Evolutionary conservation across 75 land plant genomes (phyloP).

Genomic region (Cupressus sempervirens): DNA sequence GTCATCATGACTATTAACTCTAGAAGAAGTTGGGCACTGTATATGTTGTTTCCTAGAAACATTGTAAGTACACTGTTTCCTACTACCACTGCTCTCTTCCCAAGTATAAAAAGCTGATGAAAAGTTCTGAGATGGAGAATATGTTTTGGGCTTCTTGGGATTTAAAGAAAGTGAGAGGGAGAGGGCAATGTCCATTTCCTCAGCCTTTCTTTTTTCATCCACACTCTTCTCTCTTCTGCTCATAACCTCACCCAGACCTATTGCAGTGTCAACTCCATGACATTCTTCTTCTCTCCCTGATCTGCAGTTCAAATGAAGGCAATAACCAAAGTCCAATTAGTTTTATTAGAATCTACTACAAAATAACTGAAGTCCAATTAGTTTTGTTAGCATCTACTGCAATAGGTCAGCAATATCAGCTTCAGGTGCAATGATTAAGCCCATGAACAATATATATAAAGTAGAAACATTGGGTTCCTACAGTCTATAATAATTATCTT

Average conservation of each 20-base stretch:
- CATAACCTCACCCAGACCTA: not conserved
- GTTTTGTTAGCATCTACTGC: no score
- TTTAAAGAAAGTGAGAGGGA: not conserved
- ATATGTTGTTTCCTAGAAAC: not conserved
- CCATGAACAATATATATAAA: not conserved
- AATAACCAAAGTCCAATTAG: not conserved
- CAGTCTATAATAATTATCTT: no score
- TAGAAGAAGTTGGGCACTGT: not conserved
- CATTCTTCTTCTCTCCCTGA: not conserved
- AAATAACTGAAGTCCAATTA: not conserved
- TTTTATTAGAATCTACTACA: not conserved
- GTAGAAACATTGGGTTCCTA: not conserved
- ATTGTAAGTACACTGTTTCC: not conserved
- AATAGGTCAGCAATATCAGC: not conserved
- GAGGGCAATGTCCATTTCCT: not conserved
- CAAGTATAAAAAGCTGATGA: not conserved
- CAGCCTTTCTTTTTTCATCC: not conserved
- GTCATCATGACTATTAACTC: not conserved
- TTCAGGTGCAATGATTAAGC: not conserved
- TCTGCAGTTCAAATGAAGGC: not conserved
- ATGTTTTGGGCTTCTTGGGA: slow-evolving; percentile 1
- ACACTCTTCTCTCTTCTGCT: not conserved
- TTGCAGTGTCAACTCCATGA: not conserved
- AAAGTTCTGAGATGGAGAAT: not conserved
- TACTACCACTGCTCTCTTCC: not conserved